Evolutionary conservation across 2,329 filamentous ascomycete species (phyloP).

Genomic region (Sporothrix schenckii): DNA sequence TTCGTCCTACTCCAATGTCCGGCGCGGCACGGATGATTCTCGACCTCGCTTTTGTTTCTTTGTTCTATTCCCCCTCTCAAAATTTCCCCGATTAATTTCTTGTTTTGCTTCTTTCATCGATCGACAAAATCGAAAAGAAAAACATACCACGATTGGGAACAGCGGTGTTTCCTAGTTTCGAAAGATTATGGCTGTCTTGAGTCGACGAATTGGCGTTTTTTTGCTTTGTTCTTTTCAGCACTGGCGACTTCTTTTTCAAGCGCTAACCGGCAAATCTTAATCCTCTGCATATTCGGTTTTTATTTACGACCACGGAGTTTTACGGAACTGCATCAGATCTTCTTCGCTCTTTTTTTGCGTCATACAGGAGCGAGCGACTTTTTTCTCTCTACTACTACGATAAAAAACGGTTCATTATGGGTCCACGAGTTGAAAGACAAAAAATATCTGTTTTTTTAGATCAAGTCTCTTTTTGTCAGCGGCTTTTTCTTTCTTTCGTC

Average conservation of each 20-base stretch:
- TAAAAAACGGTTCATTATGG: slow-evolving; percentile 54
- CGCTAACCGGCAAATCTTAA: slow-evolving; percentile 28
- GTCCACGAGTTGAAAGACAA: slow-evolving; percentile 54
- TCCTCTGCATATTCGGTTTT: slow-evolving; percentile 41
- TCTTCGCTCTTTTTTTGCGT: slow-evolving; percentile 40
- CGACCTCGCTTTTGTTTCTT: slow-evolving; percentile 40
- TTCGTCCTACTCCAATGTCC: slow-evolving; percentile 37
- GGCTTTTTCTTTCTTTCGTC: slow-evolving; percentile 27
- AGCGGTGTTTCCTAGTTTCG: slow-evolving; percentile 45
- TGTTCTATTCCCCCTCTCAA: slow-evolving; percentile 16
- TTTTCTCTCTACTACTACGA: slow-evolving; percentile 44
- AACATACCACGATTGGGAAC: slow-evolving; percentile 42
- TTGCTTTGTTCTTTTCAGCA: slow-evolving; percentile 42
- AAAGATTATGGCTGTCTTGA: slow-evolving; percentile 47
- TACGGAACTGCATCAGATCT: slow-evolving; percentile 40
- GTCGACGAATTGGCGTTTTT: slow-evolving; percentile 52
- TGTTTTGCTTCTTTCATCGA: slow-evolving; percentile 36
- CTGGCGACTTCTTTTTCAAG: slow-evolving; percentile 33
- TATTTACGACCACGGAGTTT: slow-evolving; percentile 48
- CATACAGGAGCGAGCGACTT: slow-evolving; percentile 49
- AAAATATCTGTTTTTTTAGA: slow-evolving; percentile 55
- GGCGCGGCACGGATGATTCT: slow-evolving; percentile 42
- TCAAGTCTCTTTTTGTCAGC: slow-evolving; percentile 44
- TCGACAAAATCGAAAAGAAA: slow-evolving; percentile 35
- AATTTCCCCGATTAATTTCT: slow-evolving; percentile 8